Percentiles rank a stretch among this genome's conserved stretches.
phyloP scores from a whole-genome alignment of 129 eudicot genomes.

The carrot (Daucus carota) region DH1_v3.0 NC_030387.2:37463001-37463500 shows the following conservation, averaged over 20 bases:
- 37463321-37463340: background rate
- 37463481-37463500: background rate
- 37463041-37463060: background rate
- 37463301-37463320: background rate
- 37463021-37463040: background rate
- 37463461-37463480: background rate
- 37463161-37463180: constrained; percentile 73
- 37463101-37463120: constrained; percentile 42
- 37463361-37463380: background rate
- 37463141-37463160: constrained; percentile 43
- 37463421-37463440: background rate
- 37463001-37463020: background rate
- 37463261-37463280: background rate
- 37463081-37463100: constrained; percentile 45
- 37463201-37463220: background rate
- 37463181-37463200: constrained; percentile 26
- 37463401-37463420: background rate
- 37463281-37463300: background rate
- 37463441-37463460: background rate
- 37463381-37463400: background rate
- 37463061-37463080: constrained; percentile 50
- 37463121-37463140: constrained; percentile 37
- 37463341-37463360: background rate
- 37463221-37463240: background rate
- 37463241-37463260: background rate